These are phyloP conservation scores for Besnoitia besnoiti DNA, from an alignment of 169 alveolate species.

Conservation along the genomic window DNA sequence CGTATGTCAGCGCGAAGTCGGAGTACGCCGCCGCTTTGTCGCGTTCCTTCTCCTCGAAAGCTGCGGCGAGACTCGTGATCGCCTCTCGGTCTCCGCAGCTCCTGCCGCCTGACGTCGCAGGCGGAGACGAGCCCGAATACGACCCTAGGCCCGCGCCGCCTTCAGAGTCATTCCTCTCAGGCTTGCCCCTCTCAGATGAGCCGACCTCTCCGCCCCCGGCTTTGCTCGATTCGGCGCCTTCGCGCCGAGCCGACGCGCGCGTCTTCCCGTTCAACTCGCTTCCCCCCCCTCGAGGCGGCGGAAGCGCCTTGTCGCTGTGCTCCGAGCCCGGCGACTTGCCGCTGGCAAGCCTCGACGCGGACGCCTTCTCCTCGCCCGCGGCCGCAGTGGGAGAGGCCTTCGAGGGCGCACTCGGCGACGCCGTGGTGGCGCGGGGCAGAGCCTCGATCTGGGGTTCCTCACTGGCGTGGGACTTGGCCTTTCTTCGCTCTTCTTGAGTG, in stretches of 20 bases:
- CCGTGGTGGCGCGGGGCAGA: background rate
- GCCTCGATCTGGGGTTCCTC: background rate
- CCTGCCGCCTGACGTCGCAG: too few relatives aligned
- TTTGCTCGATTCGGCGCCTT: background rate
- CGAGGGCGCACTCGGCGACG: background rate
- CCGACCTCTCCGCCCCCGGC: too few relatives aligned
- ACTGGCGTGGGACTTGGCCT: background rate
- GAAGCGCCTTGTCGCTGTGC: background rate
- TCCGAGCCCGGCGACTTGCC: background rate
- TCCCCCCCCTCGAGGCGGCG: background rate
- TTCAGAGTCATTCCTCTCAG: too few relatives aligned
- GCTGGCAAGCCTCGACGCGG: background rate
- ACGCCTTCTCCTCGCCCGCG: background rate
- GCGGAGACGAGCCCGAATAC: too few relatives aligned
- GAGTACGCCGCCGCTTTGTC: too few relatives aligned
- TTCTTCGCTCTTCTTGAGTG: background rate
- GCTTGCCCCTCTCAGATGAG: too few relatives aligned
- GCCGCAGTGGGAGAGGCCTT: background rate
- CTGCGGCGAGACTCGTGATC: too few relatives aligned
- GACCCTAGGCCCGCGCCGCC: too few relatives aligned
- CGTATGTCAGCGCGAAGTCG: too few relatives aligned
- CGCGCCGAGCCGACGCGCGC: background rate
- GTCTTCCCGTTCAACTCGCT: background rate
- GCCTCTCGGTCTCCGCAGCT: too few relatives aligned
- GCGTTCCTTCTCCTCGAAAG: too few relatives aligned